phyloP scores from a whole-genome alignment of 2,329 filamentous ascomycete species.

The Monosporascus ibericus region DNA sequence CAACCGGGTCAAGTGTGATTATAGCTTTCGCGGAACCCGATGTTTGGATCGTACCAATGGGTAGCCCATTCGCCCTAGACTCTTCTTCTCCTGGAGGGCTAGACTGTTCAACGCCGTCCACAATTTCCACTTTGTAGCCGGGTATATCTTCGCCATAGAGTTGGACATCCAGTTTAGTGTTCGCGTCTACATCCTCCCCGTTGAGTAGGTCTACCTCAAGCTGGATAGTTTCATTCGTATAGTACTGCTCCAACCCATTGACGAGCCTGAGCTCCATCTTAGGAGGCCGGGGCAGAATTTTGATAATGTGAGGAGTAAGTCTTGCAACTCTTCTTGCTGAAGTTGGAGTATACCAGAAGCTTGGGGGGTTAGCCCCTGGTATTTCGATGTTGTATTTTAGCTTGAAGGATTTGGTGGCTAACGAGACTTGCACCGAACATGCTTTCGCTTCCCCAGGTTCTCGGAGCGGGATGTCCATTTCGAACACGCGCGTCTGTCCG shows the following conservation, averaged over 20 bases:
- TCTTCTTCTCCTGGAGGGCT: conserved; percentile 33
- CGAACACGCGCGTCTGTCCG: conserved; percentile 63
- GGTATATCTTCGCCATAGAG: conserved; percentile 55
- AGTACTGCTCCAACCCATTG: conserved; percentile 65
- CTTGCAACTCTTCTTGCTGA: conserved; percentile 41
- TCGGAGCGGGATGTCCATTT: conserved; percentile 66
- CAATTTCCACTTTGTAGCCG: conserved; percentile 35
- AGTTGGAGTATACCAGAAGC: conserved; percentile 45
- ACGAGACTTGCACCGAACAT: conserved; percentile 53
- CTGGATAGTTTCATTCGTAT: conserved; percentile 71
- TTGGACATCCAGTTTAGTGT: conserved; percentile 63
- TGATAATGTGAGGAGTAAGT: conserved; percentile 50
- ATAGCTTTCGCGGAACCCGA: conserved; percentile 37
- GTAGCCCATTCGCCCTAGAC: conserved; percentile 34
- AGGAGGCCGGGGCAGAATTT: conserved; percentile 80
- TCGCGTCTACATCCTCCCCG: conserved; percentile 73
- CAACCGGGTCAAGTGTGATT: conserved; percentile 45
- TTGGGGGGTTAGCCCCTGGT: conserved; percentile 32
- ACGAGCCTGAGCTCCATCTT: conserved; percentile 74
- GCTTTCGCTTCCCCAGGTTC: conserved; percentile 75
- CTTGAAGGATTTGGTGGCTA: conserved; percentile 61
- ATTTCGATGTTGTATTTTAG: conserved; percentile 60
- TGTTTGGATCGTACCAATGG: conserved; percentile 41
- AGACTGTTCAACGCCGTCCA: conserved; percentile 26
- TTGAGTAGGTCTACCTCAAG: conserved; percentile 70